A percentile compares a stretch with the other conserved stretches of the same genome.
phyloP scores from a whole-genome alignment of 164 flowering plant species.

The Sextonia rubra region DNA sequence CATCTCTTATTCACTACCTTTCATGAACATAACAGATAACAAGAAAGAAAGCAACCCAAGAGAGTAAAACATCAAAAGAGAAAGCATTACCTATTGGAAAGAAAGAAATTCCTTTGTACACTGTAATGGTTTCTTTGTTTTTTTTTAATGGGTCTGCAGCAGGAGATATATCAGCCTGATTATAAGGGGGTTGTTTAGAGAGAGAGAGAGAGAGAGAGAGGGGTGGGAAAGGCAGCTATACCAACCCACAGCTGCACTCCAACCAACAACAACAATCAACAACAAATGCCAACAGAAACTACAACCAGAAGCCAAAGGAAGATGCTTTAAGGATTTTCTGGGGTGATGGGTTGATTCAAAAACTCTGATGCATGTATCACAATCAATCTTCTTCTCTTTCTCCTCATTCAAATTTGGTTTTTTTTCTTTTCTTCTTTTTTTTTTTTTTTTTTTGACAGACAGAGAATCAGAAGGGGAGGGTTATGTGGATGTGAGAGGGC shows the following conservation, averaged over 20 bases:
- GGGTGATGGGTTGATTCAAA: background rate
- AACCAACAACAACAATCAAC: conserved; percentile 10
- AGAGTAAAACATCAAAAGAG: no score
- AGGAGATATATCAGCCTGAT: conserved; percentile 8
- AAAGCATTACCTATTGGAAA: background rate
- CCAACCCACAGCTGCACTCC: conserved; percentile 14
- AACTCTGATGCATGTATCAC: background rate
- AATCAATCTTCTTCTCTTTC: background rate
- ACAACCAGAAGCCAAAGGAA: background rate
- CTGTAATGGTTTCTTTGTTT: background rate
- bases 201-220: no score
- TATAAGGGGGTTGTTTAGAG: conserved; percentile 3
- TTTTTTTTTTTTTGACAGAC: background rate
- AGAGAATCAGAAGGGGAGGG: background rate
- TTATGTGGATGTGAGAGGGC: background rate
- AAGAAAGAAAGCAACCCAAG: background rate
- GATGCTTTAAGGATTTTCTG: background rate
- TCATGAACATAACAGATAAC: background rate
- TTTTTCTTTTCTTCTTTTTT: background rate
- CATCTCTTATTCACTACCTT: background rate
- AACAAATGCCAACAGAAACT: background rate
- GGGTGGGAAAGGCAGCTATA: conserved; percentile 3
- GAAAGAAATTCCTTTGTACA: background rate
- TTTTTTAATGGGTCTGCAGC: background rate
- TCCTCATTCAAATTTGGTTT: no score